A percentile compares a stretch with the other conserved stretches of the same genome.
These are phyloP conservation scores for Diutina rugosa DNA, from an alignment of 1,139 yeast species.

Conservation along the genomic window DNA sequence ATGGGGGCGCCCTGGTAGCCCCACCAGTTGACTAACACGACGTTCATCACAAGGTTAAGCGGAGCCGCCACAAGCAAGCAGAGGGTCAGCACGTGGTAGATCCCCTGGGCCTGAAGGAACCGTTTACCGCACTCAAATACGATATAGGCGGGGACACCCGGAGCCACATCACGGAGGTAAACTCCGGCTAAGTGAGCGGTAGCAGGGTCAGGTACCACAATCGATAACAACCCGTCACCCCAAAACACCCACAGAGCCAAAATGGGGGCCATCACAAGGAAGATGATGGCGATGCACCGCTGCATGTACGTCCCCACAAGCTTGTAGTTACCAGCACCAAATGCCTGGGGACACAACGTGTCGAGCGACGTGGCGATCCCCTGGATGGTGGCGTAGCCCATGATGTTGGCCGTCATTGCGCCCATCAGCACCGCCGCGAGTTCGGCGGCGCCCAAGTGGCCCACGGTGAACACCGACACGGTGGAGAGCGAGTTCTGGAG, in stretches of 20 bases:
- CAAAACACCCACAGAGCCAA: conserved; percentile 36
- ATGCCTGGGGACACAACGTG: conserved; percentile 48
- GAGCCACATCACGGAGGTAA: conserved; percentile 35
- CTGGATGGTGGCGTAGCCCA: conserved; percentile 46
- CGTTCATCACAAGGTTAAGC: conserved; percentile 36
- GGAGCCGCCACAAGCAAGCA: conserved; percentile 42
- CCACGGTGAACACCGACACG: conserved; percentile 45
- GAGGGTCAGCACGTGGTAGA: conserved; percentile 39
- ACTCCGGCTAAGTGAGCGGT: conserved; percentile 40
- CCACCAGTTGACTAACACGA: conserved; percentile 24
- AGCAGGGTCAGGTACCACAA: conserved; percentile 29
- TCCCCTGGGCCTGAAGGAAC: conserved; percentile 41
- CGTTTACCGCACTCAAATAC: conserved; percentile 42
- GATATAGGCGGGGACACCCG: conserved; percentile 46
- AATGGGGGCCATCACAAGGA: conserved; percentile 36
- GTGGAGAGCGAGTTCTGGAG: conserved; percentile 44
- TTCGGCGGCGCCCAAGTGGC: conserved; percentile 45
- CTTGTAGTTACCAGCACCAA: conserved; percentile 40
- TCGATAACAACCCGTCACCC: conserved; percentile 24
- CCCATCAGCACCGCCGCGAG: conserved; percentile 51
- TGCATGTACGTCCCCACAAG: conserved; percentile 42
- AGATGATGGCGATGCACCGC: conserved; percentile 40
- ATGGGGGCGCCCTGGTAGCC: conserved; percentile 47
- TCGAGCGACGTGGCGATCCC: conserved; percentile 49
- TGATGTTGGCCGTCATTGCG: conserved; percentile 49